Evolutionary conservation across 129 eudicot genomes (phyloP).

Genomic region (Flaveria trinervia): DNA sequence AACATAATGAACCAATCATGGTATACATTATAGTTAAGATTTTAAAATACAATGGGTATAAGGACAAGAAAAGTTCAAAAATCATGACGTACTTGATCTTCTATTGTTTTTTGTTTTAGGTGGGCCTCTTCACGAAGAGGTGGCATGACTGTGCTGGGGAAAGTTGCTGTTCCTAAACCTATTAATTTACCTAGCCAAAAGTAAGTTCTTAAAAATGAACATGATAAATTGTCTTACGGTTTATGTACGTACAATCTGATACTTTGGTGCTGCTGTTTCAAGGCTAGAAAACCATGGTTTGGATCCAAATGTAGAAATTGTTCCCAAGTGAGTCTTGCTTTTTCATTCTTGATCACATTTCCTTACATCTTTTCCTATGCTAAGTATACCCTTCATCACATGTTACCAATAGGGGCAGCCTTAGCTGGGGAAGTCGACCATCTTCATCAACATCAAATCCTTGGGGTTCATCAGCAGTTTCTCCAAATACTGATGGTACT

Average conservation of each 20-base stretch:
- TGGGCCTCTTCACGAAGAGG: constrained; percentile 91
- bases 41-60: background rate
- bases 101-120: constrained; percentile 37
- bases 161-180: constrained; percentile 98
- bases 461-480: constrained; percentile 74
- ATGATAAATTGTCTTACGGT: background rate
- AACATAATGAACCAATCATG: background rate
- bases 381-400: background rate
- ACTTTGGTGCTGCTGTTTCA: constrained; percentile 30
- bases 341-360: background rate
- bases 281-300: constrained; percentile 98
- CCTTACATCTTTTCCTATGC: background rate
- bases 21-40: background rate
- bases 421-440: constrained; percentile 89
- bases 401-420: constrained; percentile 68
- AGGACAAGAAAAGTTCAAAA: constrained; percentile 7
- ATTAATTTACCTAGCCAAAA: constrained; percentile 95
- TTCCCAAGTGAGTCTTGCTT: constrained; percentile 87
- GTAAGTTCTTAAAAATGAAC: constrained; percentile 40
- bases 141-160: constrained; percentile 93
- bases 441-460: constrained; percentile 84
- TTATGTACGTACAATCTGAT: constrained; percentile 30
- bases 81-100: background rate
- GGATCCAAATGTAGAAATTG: constrained; percentile 93
- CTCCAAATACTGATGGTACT: constrained; percentile 73